Base-by-base conservation (phyloP, 2,329 filamentous ascomycete species). In the Sclerotinia subarctica region DNA sequence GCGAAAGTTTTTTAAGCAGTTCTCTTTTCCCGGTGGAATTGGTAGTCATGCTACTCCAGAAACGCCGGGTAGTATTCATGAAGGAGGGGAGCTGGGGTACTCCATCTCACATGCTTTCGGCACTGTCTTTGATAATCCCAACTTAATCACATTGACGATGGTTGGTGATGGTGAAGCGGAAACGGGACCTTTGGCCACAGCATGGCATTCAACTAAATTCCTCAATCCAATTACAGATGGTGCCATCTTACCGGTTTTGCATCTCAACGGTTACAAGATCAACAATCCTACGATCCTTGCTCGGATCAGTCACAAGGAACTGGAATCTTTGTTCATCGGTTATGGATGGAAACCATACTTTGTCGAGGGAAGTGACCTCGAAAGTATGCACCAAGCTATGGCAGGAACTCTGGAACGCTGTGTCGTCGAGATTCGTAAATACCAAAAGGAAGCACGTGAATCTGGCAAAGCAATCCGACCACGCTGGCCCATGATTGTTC, bases 261-360 rank as follows among this genome's bases (percentile, higher is more conserved):
- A 94, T 77, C 82, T 94, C 46, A 94, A 94, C 74, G 91, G 91
- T 58, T 94, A 93, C 84, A 94, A 94, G 82, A 93, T 93, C 81
- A 91, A 92, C 81, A 92, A 92, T 78, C 90, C 90, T 11, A 93
- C 88, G 6, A 76, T 94, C 0, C 84, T 93, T 21, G 87, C 90
- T 19, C 87, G 91, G 72, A 89, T 94, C 75, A 86, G 86, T 54
- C 90, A 93, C 77, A 86, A 90, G 70, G 91, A 94, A 79, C 82
- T 94, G 7, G 84, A 87, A 73, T 81, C 83, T 32, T 82, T 94
- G 24, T 90, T 94, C 78, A 71, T 85, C 53, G 91, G 91, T 42
- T 93, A 93, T 74, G 91, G 91, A 72, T 94, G 89, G 88, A 86
- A 88, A 60, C 90, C 91, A 11, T 93, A 92, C 78, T 92, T 93